Evolutionary conservation across 257 asterid genomes (phyloP).

Genomic region (Echites panduratus): DNA sequence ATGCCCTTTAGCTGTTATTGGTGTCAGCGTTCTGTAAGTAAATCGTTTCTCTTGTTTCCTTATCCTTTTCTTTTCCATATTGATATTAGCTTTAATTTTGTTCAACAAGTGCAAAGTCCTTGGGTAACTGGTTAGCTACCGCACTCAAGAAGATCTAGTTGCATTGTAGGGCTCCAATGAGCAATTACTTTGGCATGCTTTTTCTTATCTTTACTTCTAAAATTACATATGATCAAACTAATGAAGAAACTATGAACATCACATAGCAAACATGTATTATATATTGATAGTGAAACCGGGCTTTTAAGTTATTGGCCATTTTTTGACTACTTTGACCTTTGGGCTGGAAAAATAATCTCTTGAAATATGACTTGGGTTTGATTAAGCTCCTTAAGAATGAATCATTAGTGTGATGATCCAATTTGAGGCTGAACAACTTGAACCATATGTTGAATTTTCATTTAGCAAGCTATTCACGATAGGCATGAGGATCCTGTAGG

Average conservation of each 20-base stretch:
- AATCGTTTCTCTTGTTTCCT: not conserved
- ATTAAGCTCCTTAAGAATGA: not conserved
- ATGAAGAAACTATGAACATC: no score
- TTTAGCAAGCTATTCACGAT: not conserved
- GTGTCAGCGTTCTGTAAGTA: conserved; percentile 93
- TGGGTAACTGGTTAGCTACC: no score
- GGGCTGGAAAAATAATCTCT: not conserved
- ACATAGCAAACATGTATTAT: not conserved
- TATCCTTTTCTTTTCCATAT: not conserved
- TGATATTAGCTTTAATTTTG: not conserved
- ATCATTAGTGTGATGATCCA: not conserved
- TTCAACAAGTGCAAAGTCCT: not conserved
- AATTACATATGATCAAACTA: no score
- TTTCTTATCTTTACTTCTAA: no score
- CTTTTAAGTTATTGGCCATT: not conserved
- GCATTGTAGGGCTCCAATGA: not conserved
- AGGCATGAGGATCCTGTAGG: not conserved
- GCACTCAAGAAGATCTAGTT: not conserved
- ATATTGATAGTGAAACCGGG: not conserved
- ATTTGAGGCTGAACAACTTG: not conserved
- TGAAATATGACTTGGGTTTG: not conserved
- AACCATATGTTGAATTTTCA: not conserved
- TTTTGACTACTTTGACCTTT: not conserved
- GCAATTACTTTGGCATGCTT: not conserved
- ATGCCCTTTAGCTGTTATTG: conserved; percentile 73